phyloP scores from a whole-genome alignment of 1,284 basidiomycete genomes.

The Hemileia vastatrix region DNA sequence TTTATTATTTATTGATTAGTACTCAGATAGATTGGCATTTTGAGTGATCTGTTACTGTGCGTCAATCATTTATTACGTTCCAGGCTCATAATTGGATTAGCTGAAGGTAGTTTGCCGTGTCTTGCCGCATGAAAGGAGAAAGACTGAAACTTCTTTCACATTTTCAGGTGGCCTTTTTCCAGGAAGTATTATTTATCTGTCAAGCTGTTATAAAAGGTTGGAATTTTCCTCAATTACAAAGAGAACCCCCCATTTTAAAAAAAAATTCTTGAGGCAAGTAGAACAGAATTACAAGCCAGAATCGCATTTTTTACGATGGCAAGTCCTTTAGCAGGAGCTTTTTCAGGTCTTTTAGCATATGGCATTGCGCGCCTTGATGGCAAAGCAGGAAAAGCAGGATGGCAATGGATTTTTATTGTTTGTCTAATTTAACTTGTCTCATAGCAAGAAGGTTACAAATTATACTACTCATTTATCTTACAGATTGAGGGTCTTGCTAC shows the following conservation, averaged over 20 bases:
- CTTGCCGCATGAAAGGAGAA: too few species aligned
- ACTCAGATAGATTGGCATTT: not conserved
- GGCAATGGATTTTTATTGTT: constrained; percentile 23
- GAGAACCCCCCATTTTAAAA: too few species aligned
- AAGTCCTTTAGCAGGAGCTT: constrained; percentile 14
- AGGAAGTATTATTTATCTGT: constrained; percentile 20
- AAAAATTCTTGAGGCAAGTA: not conserved
- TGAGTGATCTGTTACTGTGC: not conserved
- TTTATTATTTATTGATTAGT: not conserved
- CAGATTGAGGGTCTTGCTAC: constrained; percentile 21
- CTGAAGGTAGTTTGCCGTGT: constrained; percentile 4
- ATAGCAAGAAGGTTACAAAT: too few species aligned
- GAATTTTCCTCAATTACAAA: too few species aligned
- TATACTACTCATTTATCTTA: too few species aligned
- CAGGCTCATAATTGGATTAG: constrained; percentile 16
- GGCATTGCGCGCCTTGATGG: constrained; percentile 15
- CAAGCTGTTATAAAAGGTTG: constrained; percentile 15
- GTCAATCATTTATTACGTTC: not conserved
- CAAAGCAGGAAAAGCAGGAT: constrained; percentile 1
- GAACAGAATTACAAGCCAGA: constrained; percentile 12
- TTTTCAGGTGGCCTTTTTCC: too few species aligned
- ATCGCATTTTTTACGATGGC: constrained; percentile 16
- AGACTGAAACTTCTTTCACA: too few species aligned
- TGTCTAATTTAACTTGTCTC: too few species aligned
- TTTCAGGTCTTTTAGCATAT: constrained; percentile 21